Conservation (phyloP, 225 moss, liverwort and hornwort genomes). For the Neckera pumila region DNA sequence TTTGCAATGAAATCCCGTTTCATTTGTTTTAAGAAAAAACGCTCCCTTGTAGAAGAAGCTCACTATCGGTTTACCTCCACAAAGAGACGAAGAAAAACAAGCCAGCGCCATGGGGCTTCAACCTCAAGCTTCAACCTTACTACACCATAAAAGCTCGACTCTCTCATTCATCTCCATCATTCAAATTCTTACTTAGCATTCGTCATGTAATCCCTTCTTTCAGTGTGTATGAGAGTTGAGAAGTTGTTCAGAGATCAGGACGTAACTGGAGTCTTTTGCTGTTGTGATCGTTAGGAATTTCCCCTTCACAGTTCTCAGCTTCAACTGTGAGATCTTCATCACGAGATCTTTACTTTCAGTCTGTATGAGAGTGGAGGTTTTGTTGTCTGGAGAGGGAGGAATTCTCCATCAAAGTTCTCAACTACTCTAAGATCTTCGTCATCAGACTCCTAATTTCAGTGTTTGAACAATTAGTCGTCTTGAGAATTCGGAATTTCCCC, state of each 20-base stretch:
- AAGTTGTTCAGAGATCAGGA: not conserved
- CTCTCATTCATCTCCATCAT: not conserved
- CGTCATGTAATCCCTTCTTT: not conserved
- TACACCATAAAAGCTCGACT: not conserved
- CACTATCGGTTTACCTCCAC: not conserved
- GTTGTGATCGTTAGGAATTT: not conserved
- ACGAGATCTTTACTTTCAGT: not conserved
- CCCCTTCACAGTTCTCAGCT: not conserved
- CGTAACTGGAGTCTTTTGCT: not conserved
- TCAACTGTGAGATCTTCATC: too few species aligned
- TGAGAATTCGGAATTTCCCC: not conserved
- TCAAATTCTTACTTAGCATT: not conserved
- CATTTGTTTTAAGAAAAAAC: not conserved
- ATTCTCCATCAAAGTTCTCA: not conserved
- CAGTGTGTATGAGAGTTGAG: not conserved
- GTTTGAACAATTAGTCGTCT: not conserved
- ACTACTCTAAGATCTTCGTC: not conserved
- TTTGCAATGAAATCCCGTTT: too few species aligned
- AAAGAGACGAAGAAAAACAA: not conserved
- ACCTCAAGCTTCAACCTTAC: not conserved
- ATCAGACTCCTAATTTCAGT: not conserved
- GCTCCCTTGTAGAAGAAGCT: not conserved
- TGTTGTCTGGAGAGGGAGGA: not conserved
- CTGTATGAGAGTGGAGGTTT: not conserved
- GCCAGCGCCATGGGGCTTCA: not conserved